Percentiles rank a stretch among this genome's conserved stretches.
These are phyloP conservation scores for Lagerstroemia speciosa DNA, from an alignment of 345 rosid genomes.

Conservation along the genomic window DNA sequence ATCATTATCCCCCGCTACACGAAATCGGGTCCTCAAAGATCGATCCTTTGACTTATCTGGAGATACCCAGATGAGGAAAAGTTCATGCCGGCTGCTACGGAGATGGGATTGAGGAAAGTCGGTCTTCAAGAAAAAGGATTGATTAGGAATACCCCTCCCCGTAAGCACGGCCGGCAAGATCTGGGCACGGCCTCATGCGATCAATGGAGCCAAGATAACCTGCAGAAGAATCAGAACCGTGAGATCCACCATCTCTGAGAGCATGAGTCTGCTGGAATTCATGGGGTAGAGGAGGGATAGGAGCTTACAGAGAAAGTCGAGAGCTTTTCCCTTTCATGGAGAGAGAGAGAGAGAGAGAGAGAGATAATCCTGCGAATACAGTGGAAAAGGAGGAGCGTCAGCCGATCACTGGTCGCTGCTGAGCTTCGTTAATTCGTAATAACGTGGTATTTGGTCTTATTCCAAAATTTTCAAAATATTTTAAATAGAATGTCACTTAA, in stretches of 20 bases:
- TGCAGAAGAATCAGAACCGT: background rate
- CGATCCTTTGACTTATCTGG: constrained; percentile 7
- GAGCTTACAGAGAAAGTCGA: constrained; percentile 10
- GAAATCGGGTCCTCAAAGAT: background rate
- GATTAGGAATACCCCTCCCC: background rate
- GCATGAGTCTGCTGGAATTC: background rate
- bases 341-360: constrained; percentile 4
- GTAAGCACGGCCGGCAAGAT: background rate
- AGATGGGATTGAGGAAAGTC: background rate
- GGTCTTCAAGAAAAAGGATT: background rate
- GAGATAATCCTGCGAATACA: background rate
- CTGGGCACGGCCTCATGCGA: background rate
- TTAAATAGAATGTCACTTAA: no score
- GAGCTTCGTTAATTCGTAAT: constrained; percentile 3
- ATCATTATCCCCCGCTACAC: background rate
- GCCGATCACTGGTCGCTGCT: constrained; percentile 1
- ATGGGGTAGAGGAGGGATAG: background rate
- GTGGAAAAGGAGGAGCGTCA: background rate
- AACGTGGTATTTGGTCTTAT: background rate
- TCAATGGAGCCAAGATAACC: background rate
- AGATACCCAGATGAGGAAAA: constrained; percentile 11
- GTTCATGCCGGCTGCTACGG: background rate
- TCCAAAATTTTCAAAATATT: no score
- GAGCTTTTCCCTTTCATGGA: constrained; percentile 1
- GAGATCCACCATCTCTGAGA: background rate